phyloP scores from a whole-genome alignment of 2,329 filamentous ascomycete species.

The Coniochaeta sp. region DNA sequence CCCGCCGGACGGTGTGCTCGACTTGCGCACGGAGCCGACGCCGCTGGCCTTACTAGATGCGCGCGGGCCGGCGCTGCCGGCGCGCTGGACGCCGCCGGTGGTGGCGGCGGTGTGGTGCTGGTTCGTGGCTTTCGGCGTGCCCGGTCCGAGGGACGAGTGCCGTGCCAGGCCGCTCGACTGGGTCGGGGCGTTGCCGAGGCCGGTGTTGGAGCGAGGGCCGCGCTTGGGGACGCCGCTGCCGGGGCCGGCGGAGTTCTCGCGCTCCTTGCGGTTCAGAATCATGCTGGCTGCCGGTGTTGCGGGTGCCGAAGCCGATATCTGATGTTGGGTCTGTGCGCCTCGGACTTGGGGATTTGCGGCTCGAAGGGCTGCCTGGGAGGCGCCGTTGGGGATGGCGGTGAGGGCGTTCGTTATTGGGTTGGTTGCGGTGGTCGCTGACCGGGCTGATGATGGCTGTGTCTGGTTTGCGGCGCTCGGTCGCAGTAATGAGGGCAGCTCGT shows the following conservation, averaged over 20 bases:
- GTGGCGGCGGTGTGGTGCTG: constrained; percentile 11
- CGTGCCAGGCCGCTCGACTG: constrained; percentile 53
- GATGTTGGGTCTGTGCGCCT: constrained; percentile 38
- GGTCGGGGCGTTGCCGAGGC: constrained; percentile 37
- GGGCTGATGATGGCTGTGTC: constrained; percentile 27
- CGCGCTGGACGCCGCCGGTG: constrained; percentile 17
- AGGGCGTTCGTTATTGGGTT: constrained; percentile 28
- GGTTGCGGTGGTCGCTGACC: constrained; percentile 34
- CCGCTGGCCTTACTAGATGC: constrained; percentile 37
- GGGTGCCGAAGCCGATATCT: constrained; percentile 48
- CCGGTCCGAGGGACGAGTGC: constrained; percentile 55
- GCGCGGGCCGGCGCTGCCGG: constrained; percentile 55
- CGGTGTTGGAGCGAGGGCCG: constrained; percentile 38
- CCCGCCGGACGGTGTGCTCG: constrained; percentile 32
- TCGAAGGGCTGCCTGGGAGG: constrained; percentile 34
- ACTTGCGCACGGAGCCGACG: constrained; percentile 33
- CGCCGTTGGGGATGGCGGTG: constrained; percentile 27
- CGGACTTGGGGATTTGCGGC: constrained; percentile 38
- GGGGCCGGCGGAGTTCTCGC: constrained; percentile 54
- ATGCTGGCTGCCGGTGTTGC: constrained; percentile 54
- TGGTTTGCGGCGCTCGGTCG: constrained; percentile 49
- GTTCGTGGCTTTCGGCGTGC: constrained; percentile 44
- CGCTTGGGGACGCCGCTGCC: constrained; percentile 40
- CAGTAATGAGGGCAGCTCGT: constrained; percentile 56
- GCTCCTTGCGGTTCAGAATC: constrained; percentile 46